Evolutionary conservation across 2,329 filamentous ascomycete genomes (phyloP).

Genomic region (Aspergillus sp.): DNA sequence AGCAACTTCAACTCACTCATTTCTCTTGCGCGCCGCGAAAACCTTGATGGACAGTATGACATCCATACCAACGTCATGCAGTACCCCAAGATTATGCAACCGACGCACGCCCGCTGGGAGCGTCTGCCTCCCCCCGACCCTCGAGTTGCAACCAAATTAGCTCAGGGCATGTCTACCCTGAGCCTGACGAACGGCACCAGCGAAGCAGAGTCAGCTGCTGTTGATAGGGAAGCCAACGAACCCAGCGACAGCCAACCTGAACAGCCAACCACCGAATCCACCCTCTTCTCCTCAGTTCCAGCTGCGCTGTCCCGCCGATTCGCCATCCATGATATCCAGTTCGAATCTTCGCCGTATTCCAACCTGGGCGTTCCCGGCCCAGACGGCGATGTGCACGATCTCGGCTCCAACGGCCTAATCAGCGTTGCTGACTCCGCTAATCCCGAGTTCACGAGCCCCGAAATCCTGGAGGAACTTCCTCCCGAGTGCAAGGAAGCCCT

Average conservation of each 20-base stretch:
- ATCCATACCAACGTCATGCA: constrained; percentile 91
- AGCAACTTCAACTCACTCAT: constrained; percentile 84
- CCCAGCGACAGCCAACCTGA: constrained; percentile 17
- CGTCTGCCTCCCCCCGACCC: constrained; percentile 57
- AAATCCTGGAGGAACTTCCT: constrained; percentile 48
- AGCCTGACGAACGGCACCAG: constrained; percentile 35
- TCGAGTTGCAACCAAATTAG: constrained; percentile 29
- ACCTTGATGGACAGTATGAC: constrained; percentile 80
- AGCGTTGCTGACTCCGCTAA: constrained; percentile 36
- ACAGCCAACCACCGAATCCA: constrained; percentile 28
- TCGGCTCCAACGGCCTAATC: constrained; percentile 47
- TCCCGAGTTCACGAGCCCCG: constrained; percentile 40
- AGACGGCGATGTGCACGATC: constrained; percentile 40
- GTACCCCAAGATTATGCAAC: constrained; percentile 84
- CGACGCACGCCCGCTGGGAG: constrained; percentile 82
- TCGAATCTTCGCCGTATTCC: constrained; percentile 60
- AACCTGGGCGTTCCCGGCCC: constrained; percentile 60
- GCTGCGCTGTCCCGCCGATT: constrained; percentile 62
- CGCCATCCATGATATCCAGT: constrained; percentile 62
- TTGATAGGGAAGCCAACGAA: constrained; percentile 12
- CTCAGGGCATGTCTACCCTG: constrained; percentile 37
- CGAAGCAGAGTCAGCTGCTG: constrained; percentile 20
- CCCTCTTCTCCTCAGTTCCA: constrained; percentile 58
- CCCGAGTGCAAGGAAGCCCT: constrained; percentile 69
- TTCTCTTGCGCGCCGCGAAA: constrained; percentile 66